Conservation (phyloP, 2,329 filamentous ascomycete species). For the Diplocarpon mali region DNA sequence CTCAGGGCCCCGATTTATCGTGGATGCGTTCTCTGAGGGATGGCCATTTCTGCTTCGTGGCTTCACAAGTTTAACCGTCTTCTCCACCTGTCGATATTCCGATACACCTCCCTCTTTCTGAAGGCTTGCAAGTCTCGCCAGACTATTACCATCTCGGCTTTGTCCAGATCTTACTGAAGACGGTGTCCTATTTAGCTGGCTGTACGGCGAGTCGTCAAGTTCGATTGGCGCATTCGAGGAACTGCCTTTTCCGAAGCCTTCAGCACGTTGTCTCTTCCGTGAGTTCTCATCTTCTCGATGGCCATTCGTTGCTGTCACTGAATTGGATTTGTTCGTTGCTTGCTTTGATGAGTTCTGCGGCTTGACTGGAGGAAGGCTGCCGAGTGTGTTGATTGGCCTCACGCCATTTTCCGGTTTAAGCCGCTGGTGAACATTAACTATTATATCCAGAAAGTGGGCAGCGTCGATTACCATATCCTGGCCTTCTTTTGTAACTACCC, state of each 20-base stretch:
- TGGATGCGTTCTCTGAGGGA: too few relatives aligned
- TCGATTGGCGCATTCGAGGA: slow-evolving; percentile 7
- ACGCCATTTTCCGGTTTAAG: neutral
- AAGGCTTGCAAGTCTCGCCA: neutral
- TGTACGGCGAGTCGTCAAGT: neutral
- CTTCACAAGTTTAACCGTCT: neutral
- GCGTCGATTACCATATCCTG: neutral
- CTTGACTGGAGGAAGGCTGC: neutral
- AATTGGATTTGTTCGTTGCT: neutral
- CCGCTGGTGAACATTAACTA: neutral
- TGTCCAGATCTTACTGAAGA: slow-evolving; percentile 1
- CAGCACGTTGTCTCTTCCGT: slow-evolving; percentile 6
- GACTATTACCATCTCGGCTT: neutral
- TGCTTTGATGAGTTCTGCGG: neutral
- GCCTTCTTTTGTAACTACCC: neutral
- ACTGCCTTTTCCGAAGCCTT: neutral
- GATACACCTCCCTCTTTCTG: neutral
- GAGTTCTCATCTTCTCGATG: neutral
- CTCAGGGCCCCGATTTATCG: too few relatives aligned
- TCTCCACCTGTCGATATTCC: neutral
- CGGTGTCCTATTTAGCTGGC: neutral
- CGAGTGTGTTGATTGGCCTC: neutral
- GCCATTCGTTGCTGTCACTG: neutral
- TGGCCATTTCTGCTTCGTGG: neutral
- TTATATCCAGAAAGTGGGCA: too few relatives aligned